Base-by-base conservation (phyloP, 2,329 filamentous ascomycete species). In the Rhexocercosporidium sp. region DNA sequence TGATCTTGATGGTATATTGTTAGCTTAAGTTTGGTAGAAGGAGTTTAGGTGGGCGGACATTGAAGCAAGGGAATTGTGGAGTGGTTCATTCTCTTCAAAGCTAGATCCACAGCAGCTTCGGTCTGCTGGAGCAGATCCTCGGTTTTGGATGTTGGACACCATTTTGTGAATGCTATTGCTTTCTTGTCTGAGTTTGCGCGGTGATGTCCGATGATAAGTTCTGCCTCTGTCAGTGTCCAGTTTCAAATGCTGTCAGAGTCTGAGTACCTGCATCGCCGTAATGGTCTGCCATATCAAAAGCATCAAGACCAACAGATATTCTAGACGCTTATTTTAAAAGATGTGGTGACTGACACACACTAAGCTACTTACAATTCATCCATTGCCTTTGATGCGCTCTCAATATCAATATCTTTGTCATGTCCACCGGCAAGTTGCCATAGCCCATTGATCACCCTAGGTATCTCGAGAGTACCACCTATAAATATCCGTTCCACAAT, bases 141-240 rank as follows among this genome's bases (percentile, higher is more conserved):
- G 75, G 59, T 72, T 75, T 62, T 75, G 73, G 14, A 64, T 14
- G 68, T 61, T 16, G 73, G 71, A 60, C 72, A 75, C 73, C 72
- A 75, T 59, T 75, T 75, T 18, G 72, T 74, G 51, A 74, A 68
- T 1, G 73, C 70, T 11, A 56, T 71, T 18, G 59, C 59, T 22
- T 56, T 64, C 41, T 62, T 27, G 14, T n/a, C 41, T 7, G 60
- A 65, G 5, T 22, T 14, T 18, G 1, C 12, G 31, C 66, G 37
- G 39, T 70, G 61, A 8, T 68, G 46, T 2, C 68, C 68, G 9
- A 68, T 59, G 6, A 70, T 62, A 5, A 70, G 60, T 47, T 70
- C 66, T 63, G 16, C 12, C 4, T 41, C 18, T 7, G 3, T 41
- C 39, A 41, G 14, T 3, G 3, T 14, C 39, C 18, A n/a, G 5